Conservation (phyloP, 1,284 basidiomycete genomes). For the Malassezia obtusa region DNA sequence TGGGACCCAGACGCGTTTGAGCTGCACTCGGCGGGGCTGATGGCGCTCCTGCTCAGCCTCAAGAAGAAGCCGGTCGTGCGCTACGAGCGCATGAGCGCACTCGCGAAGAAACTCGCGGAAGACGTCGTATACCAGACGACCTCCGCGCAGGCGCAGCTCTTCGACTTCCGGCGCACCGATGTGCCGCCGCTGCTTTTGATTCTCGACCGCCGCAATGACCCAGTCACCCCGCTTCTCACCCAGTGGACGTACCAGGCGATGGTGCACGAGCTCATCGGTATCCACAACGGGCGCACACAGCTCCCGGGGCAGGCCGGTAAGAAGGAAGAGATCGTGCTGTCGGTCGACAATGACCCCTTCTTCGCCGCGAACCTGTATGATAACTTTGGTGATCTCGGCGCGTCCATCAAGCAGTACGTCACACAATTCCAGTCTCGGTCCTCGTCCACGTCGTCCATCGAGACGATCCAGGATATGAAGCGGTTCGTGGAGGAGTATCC, state of each 20-base stretch:
- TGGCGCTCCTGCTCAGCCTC: conserved; percentile 77
- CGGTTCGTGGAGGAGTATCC: conserved; percentile 94
- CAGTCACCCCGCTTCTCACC: conserved; percentile 89
- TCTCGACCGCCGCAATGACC: conserved; percentile 84
- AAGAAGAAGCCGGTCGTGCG: conserved; percentile 91
- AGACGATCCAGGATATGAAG: conserved; percentile 71
- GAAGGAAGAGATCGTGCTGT: conserved; percentile 80
- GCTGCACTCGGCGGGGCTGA: conserved; percentile 69
- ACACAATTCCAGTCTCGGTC: conserved; percentile 76
- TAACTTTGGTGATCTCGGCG: conserved; percentile 94
- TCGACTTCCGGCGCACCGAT: conserved; percentile 54
- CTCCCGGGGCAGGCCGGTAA: conserved; percentile 6
- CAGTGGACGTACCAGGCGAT: conserved; percentile 99
- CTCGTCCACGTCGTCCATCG: conserved; percentile 70
- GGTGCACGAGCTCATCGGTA: conserved; percentile 92
- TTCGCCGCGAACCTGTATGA: conserved; percentile 82
- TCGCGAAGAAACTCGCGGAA: conserved; percentile 77
- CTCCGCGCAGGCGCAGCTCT: conserved; percentile 45
- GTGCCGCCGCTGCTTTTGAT: conserved; percentile 54
- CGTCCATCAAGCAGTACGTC: conserved; percentile 83
- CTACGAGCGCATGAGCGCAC: conserved; percentile 83
- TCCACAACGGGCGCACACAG: conserved; percentile 70
- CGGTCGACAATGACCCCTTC: conserved; percentile 83
- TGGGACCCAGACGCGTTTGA: conserved; percentile 65
- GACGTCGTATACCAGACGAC: conserved; percentile 57